Percentiles rank a stretch among this genome's conserved stretches.
Conservation (phyloP, 1,284 basidiomycete species). For the Marasmius sp. region DNA sequence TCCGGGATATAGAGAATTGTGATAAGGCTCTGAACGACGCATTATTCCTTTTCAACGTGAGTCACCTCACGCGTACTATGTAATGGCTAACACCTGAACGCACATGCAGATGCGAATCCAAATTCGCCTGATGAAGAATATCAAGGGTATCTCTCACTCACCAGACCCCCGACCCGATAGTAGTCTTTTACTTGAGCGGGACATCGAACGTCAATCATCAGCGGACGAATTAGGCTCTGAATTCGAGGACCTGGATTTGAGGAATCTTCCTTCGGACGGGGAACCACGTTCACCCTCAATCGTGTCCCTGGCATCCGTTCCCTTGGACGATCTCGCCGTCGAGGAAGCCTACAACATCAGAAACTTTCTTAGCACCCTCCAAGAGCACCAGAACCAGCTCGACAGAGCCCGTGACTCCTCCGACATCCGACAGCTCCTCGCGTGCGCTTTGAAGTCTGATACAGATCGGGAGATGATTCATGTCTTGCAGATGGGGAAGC, state of each 20-base stretch:
- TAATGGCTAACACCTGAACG: not conserved
- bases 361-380: slow-evolving; percentile 1
- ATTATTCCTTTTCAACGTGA: slow-evolving; percentile 12
- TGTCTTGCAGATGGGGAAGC: slow-evolving; percentile 5
- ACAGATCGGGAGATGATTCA: slow-evolving; percentile 6
- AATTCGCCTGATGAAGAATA: slow-evolving; percentile 5
- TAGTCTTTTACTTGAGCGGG: not conserved
- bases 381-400: slow-evolving; percentile 10
- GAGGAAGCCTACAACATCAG: slow-evolving; percentile 8
- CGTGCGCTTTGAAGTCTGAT: slow-evolving; percentile 1
- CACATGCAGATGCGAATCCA: slow-evolving; percentile 5
- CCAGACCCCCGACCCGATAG: not conserved
- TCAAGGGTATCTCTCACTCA: not conserved
- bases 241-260: not conserved
- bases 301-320: not conserved
- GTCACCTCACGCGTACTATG: not conserved
- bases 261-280: not conserved
- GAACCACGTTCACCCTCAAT: not conserved
- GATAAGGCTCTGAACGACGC: slow-evolving; percentile 8
- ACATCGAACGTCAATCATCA: not conserved
- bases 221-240: not conserved
- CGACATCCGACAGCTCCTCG: slow-evolving; percentile 5
- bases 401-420: slow-evolving; percentile 9
- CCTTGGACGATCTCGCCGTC: slow-evolving; percentile 5
- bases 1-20: slow-evolving; percentile 7